Evolutionary conservation across 2,329 filamentous ascomycete genomes (phyloP).

Genomic region (Cladobotryum protrusum): DNA sequence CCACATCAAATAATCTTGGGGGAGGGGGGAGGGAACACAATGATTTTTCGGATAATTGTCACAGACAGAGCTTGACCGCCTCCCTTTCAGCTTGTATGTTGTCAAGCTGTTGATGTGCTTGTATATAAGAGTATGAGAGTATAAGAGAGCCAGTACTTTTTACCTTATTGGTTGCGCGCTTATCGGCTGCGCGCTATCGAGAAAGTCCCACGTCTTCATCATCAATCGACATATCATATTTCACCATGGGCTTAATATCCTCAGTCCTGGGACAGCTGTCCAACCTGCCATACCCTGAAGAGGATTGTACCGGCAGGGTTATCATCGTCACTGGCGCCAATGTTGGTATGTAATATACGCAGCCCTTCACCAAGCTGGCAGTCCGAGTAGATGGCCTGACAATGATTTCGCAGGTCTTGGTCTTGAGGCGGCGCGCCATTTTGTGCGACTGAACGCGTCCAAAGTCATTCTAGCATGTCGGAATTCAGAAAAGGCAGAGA

Average conservation of each 20-base stretch:
- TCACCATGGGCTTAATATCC: not conserved
- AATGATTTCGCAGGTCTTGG: conserved; percentile 26
- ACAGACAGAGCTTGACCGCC: too few species aligned
- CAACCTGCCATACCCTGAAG: conserved; percentile 24
- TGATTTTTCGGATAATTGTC: too few species aligned
- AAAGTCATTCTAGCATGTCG: conserved; percentile 35
- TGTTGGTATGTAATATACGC: not conserved
- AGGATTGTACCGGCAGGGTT: conserved; percentile 29
- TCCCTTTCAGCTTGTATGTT: too few species aligned
- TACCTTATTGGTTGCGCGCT: too few species aligned
- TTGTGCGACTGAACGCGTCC: conserved; percentile 27
- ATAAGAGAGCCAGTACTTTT: too few species aligned
- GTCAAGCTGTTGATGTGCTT: too few species aligned
- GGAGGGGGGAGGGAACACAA: too few species aligned
- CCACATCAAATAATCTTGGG: too few species aligned
- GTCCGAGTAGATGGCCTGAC: not conserved
- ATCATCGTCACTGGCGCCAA: conserved; percentile 37
- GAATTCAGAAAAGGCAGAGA: conserved; percentile 29
- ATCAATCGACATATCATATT: not conserved
- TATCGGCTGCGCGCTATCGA: too few species aligned
- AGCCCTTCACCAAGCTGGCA: not conserved
- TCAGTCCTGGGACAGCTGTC: conserved; percentile 17
- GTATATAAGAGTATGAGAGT: too few species aligned
- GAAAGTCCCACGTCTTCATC: not conserved
- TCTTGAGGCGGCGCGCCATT: conserved; percentile 33